These are phyloP conservation scores for Mycena capillaripes DNA, from an alignment of 768 basidiomycete genomes.

Conservation along the genomic window DNA sequence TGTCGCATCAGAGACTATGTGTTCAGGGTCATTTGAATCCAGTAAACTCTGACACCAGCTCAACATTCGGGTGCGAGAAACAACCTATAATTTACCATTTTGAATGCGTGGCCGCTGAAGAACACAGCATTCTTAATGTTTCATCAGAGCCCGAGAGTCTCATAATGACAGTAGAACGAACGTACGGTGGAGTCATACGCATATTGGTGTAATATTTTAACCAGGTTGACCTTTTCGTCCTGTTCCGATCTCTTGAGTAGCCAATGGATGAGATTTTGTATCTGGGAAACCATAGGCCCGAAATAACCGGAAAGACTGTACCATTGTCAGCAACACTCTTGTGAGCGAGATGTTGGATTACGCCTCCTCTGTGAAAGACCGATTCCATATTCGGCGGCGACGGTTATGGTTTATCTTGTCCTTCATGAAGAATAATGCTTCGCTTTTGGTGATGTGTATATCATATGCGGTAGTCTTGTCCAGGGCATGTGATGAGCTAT, in stretches of 20 bases:
- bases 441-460: neutral
- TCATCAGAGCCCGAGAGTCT: too few relatives aligned
- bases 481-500: neutral
- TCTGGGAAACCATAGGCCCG: neutral
- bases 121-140: conserved; percentile 20
- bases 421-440: conserved; percentile 15
- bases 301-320: conserved; percentile 3
- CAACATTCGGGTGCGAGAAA: neutral
- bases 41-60: conserved; percentile 3
- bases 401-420: neutral
- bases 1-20: neutral
- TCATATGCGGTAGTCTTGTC: conserved; percentile 12
- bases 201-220: conserved; percentile 7
- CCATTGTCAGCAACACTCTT: neutral
- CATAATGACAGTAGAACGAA: neutral
- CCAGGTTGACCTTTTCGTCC: neutral
- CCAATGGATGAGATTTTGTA: conserved; percentile 2
- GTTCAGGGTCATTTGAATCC: conserved; percentile 8
- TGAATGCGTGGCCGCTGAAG: conserved; percentile 21
- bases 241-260: conserved; percentile 4
- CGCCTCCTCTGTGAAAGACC: conserved; percentile 11
- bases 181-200: neutral
- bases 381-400: conserved; percentile 11
- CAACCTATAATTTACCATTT: neutral
- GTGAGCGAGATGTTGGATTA: neutral